Evolutionary conservation across 164 flowering plant species (phyloP).

Genomic region (Vitis cinerea): DNA sequence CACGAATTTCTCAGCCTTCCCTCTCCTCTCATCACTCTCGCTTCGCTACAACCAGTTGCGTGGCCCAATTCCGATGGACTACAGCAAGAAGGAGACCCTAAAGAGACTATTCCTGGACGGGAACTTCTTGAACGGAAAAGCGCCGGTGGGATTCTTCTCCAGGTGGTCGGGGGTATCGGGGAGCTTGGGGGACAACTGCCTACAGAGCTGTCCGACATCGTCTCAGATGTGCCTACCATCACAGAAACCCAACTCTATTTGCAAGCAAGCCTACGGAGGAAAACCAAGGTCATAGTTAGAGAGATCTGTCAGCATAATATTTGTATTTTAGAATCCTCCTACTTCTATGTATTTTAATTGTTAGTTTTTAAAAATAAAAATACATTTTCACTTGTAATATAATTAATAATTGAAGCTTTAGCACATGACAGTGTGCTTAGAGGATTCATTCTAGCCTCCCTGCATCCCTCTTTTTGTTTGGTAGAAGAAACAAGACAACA

Average conservation of each 20-base stretch:
- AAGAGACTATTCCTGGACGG: slow-evolving; percentile 74
- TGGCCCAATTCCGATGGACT: slow-evolving; percentile 71
- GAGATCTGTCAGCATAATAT: slow-evolving; percentile 15
- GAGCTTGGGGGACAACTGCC: slow-evolving; percentile 78
- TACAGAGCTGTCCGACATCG: slow-evolving; percentile 54
- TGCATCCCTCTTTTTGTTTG: too few species aligned
- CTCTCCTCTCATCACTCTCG: slow-evolving; percentile 57
- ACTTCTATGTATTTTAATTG: too few species aligned
- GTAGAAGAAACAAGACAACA: too few species aligned
- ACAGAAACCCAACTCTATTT: slow-evolving; percentile 63
- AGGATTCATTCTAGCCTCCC: too few species aligned
- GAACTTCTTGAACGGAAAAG: slow-evolving; percentile 71
- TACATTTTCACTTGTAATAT: too few species aligned
- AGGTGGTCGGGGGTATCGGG: slow-evolving; percentile 46
- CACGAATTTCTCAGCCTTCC: slow-evolving; percentile 41
- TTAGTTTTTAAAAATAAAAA: too few species aligned
- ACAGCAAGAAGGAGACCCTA: slow-evolving; percentile 41
- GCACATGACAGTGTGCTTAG: too few species aligned
- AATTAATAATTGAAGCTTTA: too few species aligned
- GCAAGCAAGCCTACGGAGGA: slow-evolving; percentile 62
- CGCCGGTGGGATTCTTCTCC: slow-evolving; percentile 59
- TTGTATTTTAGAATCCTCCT: not conserved
- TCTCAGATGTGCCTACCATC: slow-evolving; percentile 61
- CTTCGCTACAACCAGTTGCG: slow-evolving; percentile 61
- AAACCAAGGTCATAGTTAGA: slow-evolving; percentile 32